A percentile compares a stretch with the other conserved stretches of the same genome.
Conservation (phyloP, 345 rosid species). For the Erodium maritimum region DNA sequence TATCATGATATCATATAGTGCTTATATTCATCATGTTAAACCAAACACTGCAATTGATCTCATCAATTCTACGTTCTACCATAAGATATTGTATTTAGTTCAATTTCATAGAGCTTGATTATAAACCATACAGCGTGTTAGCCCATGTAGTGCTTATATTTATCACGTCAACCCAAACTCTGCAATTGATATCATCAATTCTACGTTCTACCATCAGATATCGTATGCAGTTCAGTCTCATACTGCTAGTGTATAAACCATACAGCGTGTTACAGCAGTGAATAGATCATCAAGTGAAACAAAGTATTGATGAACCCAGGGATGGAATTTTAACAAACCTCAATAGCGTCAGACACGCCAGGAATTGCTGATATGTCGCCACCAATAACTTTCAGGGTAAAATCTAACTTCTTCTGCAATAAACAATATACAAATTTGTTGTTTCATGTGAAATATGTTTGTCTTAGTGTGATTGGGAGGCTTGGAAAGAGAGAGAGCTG, state of each 20-base stretch:
- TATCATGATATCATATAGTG: no score
- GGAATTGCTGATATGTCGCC: slow-evolving; percentile 78
- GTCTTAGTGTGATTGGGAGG: background rate
- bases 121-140: no score
- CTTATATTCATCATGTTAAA: no score
- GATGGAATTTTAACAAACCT: slow-evolving; percentile 34
- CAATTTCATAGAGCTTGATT: no score
- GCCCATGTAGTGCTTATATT: no score
- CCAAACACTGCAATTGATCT: no score
- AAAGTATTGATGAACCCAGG: slow-evolving; percentile 1
- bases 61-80: no score
- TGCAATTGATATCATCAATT: no score
- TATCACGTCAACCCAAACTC: no score
- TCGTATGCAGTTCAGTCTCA: background rate
- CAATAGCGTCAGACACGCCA: slow-evolving; percentile 71
- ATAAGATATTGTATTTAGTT: no score
- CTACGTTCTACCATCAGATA: no score
- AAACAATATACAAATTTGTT: slow-evolving; percentile 10
- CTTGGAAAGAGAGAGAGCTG: background rate
- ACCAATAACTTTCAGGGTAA: slow-evolving; percentile 64
- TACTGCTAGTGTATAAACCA: background rate
- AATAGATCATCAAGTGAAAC: background rate
- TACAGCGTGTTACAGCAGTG: background rate
- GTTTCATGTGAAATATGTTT: background rate
- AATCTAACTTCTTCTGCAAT: slow-evolving; percentile 67